phyloP scores from a whole-genome alignment of 2,329 filamentous ascomycete genomes.

The Claviceps sp. region DNA sequence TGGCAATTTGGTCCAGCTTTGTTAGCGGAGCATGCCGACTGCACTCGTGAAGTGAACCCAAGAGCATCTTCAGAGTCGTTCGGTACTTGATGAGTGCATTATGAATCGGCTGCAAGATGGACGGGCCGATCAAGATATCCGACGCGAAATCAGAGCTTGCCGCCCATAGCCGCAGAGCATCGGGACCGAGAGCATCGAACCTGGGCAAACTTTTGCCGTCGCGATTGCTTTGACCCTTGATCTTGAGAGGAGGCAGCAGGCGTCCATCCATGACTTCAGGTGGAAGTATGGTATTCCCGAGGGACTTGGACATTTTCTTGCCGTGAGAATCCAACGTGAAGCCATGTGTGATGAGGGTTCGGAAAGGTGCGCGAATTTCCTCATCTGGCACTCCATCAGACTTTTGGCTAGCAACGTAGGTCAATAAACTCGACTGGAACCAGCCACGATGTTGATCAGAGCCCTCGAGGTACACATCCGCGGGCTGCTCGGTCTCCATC shows the following conservation, averaged over 20 bases:
- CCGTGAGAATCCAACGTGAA: conserved; percentile 82
- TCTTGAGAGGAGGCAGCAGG: conserved; percentile 56
- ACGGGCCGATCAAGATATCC: conserved; percentile 71
- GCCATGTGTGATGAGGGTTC: conserved; percentile 83
- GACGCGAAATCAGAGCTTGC: conserved; percentile 84
- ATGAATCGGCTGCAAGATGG: conserved; percentile 65
- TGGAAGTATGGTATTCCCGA: conserved; percentile 78
- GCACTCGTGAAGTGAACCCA: conserved; percentile 56
- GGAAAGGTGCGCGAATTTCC: conserved; percentile 52
- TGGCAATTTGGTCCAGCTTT: conserved; percentile 58
- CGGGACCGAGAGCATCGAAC: conserved; percentile 66
- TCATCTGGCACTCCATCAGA: conserved; percentile 16
- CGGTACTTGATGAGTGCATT: conserved; percentile 73
- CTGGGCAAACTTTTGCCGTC: conserved; percentile 13
- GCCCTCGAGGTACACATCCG: conserved; percentile 87
- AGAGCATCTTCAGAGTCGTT: conserved; percentile 78
- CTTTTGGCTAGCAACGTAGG: conserved; percentile 56
- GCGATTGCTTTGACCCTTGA: conserved; percentile 35
- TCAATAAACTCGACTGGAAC: conserved; percentile 95
- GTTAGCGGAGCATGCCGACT: conserved; percentile 38
- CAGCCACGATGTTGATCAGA: conserved; percentile 94
- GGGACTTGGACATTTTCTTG: conserved; percentile 98
- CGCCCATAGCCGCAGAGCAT: conserved; percentile 81
- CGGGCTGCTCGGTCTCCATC: conserved; percentile 45
- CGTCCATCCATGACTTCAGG: conserved; percentile 75